Percentiles rank a stretch among this genome's conserved stretches.
phyloP scores from a whole-genome alignment of 257 asterid species.

The Gynochthodes officinalis region DNA sequence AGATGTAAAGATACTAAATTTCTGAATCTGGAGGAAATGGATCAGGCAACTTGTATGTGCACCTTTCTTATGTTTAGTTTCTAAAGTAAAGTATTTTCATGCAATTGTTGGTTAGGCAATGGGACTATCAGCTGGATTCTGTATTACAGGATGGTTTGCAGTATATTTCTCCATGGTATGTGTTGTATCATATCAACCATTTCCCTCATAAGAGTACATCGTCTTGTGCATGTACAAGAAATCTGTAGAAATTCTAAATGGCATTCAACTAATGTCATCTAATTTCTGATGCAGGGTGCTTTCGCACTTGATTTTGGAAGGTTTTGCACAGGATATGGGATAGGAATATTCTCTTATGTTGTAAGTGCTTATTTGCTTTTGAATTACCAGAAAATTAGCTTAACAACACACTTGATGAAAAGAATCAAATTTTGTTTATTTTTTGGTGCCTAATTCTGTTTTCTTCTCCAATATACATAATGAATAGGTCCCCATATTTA shows the following conservation, averaged over 20 bases:
- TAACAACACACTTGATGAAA: neutral
- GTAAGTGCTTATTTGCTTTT: constrained; percentile 26
- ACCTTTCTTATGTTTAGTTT: too few species aligned
- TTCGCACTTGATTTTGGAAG: constrained; percentile 66
- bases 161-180: constrained; percentile 57
- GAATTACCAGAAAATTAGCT: neutral
- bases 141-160: constrained; percentile 73
- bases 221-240: too few species aligned
- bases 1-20: neutral
- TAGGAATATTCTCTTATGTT: constrained; percentile 79
- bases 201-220: neutral
- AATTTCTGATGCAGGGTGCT: constrained; percentile 41
- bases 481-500: constrained; percentile 69
- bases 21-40: neutral
- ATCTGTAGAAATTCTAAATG: neutral
- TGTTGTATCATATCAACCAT: neutral
- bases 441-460: neutral
- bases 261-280: neutral
- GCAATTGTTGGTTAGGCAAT: constrained; percentile 49
- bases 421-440: neutral
- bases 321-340: constrained; percentile 82
- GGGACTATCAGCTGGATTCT: constrained; percentile 66
- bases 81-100: neutral
- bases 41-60: neutral
- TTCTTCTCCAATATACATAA: neutral